Base-by-base conservation (phyloP, 192 early-diverging fungal genomes). In the Podochytrium sp. region DNA sequence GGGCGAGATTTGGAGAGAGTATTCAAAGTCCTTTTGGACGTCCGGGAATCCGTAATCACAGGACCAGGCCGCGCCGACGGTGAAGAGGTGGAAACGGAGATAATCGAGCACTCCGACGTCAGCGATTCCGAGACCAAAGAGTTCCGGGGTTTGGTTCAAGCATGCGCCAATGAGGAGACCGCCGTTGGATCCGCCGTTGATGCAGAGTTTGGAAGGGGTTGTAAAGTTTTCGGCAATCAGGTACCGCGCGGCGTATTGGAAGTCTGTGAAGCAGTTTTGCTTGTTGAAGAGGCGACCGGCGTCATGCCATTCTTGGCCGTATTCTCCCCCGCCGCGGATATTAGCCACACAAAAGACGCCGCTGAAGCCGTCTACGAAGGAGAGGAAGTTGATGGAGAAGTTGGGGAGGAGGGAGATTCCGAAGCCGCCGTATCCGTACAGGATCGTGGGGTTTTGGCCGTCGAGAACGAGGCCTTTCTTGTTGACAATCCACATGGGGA, bases 61-160 rank as follows among this genome's bases (percentile, higher is more conserved):
- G 37, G 73, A 69, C 91, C 91, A 92, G 3, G 85, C 88, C 64
- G 85, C 79, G 5, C 91, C 91, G 57, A 91, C 90, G 3, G 90
- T 92, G 66, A 92, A 92, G 76, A 90, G 89, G 79, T 92, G 91
- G 83, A 90, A 92, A 40, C 90, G 81, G 51, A 87, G 61, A 81
- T 92, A 83, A 71, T 92, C 91, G 78, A 88, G 60, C 30, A 92
- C 90, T n/a, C 90, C 90, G n/a, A 92, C 91, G 30, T 86, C 85
- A n/a, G 87, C 84, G 1, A 92, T 76, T 0, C 75, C 90, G 29
- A 73, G 74, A 3, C 86, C 90, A 81, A 87, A 92, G 35, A 92
- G 82, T 50, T 92, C 91, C 32, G 91, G 91, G 2, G 88, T 86
- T 76, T 92, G 90, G 78, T 90, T 92, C 25, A 89, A 63, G 73